phyloP scores from a whole-genome alignment of 495 filamentous ascomycete genomes.

The Amorphotheca resinae region DNA sequence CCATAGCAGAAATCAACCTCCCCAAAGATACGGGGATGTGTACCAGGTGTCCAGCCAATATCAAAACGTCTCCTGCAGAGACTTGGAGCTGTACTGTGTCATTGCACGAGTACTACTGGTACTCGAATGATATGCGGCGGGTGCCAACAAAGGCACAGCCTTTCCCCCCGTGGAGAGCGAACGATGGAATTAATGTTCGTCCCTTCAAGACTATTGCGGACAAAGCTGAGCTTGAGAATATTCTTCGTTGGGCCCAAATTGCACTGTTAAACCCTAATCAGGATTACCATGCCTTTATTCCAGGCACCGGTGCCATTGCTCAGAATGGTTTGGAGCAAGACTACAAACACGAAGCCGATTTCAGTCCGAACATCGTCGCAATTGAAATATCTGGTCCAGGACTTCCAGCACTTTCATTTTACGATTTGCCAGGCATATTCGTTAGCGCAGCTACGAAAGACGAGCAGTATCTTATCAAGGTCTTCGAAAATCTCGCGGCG shows the following conservation, averaged over 20 bases:
- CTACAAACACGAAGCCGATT: slow-evolving; percentile 40
- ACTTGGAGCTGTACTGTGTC: slow-evolving; percentile 54
- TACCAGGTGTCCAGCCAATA: slow-evolving; percentile 66
- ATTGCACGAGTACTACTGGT: slow-evolving; percentile 42
- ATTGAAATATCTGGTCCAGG: slow-evolving; percentile 58
- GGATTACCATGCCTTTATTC: slow-evolving; percentile 19
- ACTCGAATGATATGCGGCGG: background rate
- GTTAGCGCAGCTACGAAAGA: slow-evolving; percentile 34
- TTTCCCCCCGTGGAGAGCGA: slow-evolving; percentile 33
- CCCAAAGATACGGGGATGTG: slow-evolving; percentile 53
- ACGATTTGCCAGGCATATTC: slow-evolving; percentile 72
- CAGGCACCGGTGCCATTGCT: slow-evolving; percentile 37
- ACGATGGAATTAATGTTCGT: slow-evolving; percentile 15
- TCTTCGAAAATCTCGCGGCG: slow-evolving; percentile 55
- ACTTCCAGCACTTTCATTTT: slow-evolving; percentile 62
- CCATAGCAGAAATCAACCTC: slow-evolving; percentile 63
- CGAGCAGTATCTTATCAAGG: slow-evolving; percentile 48
- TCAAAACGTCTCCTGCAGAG: slow-evolving; percentile 36
- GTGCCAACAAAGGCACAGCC: slow-evolving; percentile 18
- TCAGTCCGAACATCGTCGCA: slow-evolving; percentile 65
- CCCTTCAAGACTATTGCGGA: slow-evolving; percentile 17
- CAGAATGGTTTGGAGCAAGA: slow-evolving; percentile 10
- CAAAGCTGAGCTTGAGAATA: slow-evolving; percentile 11
- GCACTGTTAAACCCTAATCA: slow-evolving; percentile 55
- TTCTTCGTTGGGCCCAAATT: slow-evolving; percentile 47